phyloP scores from a whole-genome alignment of 345 rosid species.

The Brassica napus region DNA sequence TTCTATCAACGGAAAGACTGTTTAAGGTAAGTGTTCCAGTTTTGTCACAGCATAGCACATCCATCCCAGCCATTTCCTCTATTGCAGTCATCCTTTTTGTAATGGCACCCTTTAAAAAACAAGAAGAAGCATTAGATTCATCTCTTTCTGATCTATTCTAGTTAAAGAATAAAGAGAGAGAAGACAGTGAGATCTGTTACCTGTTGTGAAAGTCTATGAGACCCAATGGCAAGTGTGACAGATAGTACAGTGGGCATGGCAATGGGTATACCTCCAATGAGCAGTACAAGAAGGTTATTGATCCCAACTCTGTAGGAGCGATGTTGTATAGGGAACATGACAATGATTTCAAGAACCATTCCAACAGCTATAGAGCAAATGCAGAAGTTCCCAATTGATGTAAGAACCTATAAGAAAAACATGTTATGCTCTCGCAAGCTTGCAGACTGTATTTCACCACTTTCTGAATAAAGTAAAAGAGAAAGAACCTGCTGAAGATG shows the following conservation, averaged over 20 bases:
- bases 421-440: slow-evolving; percentile 12
- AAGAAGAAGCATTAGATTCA: neutral
- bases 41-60: slow-evolving; percentile 96
- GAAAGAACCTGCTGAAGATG: slow-evolving; percentile 81
- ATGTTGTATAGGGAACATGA: slow-evolving; percentile 86
- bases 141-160: neutral
- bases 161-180: neutral
- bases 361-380: slow-evolving; percentile 96
- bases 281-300: slow-evolving; percentile 95
- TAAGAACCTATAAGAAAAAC: slow-evolving; percentile 66
- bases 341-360: slow-evolving; percentile 87
- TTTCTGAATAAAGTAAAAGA: neutral
- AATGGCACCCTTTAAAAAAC: slow-evolving; percentile 74
- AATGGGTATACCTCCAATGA: slow-evolving; percentile 96
- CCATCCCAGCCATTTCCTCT: slow-evolving; percentile 99
- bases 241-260: slow-evolving; percentile 99
- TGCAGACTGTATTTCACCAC: neutral
- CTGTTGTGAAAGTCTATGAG: slow-evolving; percentile 95
- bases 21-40: slow-evolving; percentile 98
- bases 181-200: slow-evolving; percentile 42
- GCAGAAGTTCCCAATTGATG: slow-evolving; percentile 96
- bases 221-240: slow-evolving; percentile 92
- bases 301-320: slow-evolving; percentile 87
- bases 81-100: slow-evolving; percentile 99
- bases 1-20: slow-evolving; percentile 85